These are phyloP conservation scores for Hypoxylon fragiforme DNA, from an alignment of 495 filamentous ascomycete species.

Conservation along the genomic window DNA sequence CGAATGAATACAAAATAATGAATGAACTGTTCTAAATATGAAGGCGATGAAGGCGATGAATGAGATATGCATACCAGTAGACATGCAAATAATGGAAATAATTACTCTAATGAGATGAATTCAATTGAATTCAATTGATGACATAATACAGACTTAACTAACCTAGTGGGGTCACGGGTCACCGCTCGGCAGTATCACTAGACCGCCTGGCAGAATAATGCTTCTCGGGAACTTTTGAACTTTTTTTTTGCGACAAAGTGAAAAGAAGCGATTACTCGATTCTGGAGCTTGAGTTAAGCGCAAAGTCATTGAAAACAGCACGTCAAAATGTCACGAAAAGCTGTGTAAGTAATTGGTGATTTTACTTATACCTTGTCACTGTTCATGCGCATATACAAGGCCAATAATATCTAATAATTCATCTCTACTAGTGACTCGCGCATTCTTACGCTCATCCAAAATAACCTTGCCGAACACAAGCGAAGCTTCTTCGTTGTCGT, in stretches of 20 bases:
- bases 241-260: constrained; percentile 10
- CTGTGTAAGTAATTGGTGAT: constrained; percentile 52
- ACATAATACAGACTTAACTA: too few species aligned
- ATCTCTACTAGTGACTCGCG: constrained; percentile 71
- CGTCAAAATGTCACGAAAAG: constrained; percentile 58
- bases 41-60: too few species aligned
- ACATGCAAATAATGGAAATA: too few species aligned
- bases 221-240: constrained; percentile 23
- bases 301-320: constrained; percentile 7
- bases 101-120: too few species aligned
- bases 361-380: not conserved
- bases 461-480: constrained; percentile 96
- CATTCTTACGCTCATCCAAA: constrained; percentile 93
- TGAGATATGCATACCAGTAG: too few species aligned
- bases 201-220: constrained; percentile 31
- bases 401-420: constrained; percentile 3
- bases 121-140: too few species aligned
- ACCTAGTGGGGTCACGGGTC: constrained; percentile 16
- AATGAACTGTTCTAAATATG: too few species aligned
- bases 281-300: not conserved
- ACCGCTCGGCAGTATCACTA: constrained; percentile 26
- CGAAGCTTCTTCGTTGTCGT: constrained; percentile 97
- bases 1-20: too few species aligned
- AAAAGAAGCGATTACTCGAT: not conserved
- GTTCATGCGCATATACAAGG: not conserved